Evolutionary conservation across 2,329 filamentous ascomycete genomes (phyloP).

Genomic region (Atkinsonella hypoxylon): DNA sequence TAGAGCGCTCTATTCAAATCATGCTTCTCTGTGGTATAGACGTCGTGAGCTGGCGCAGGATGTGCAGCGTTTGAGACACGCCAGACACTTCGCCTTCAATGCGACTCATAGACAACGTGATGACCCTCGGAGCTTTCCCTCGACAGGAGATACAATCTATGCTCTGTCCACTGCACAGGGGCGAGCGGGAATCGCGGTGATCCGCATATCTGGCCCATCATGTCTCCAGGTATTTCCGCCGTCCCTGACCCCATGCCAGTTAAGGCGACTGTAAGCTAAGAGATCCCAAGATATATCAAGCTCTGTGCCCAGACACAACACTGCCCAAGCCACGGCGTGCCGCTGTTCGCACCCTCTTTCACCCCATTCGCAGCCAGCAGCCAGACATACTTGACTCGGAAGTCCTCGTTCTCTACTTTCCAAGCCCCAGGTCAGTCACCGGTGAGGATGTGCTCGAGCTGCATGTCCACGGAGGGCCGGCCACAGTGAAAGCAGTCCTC

Average conservation of each 20-base stretch:
- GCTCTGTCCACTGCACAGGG: slow-evolving; percentile 81
- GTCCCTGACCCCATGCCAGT: slow-evolving; percentile 6
- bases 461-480: slow-evolving; percentile 85
- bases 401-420: slow-evolving; percentile 74
- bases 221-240: slow-evolving; percentile 46
- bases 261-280: neutral
- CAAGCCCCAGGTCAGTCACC: slow-evolving; percentile 69
- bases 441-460: slow-evolving; percentile 88
- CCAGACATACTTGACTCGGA: slow-evolving; percentile 55
- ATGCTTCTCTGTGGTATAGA: neutral
- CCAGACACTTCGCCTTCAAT: slow-evolving; percentile 1
- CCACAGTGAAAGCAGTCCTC: slow-evolving; percentile 78
- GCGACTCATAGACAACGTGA: neutral
- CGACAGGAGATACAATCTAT: slow-evolving; percentile 60
- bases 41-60: neutral
- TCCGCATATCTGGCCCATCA: slow-evolving; percentile 72
- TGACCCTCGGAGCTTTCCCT: slow-evolving; percentile 5
- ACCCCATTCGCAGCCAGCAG: slow-evolving; percentile 23
- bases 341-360: slow-evolving; percentile 60
- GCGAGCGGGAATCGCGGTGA: slow-evolving; percentile 78
- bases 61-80: neutral
- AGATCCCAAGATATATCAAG: slow-evolving; percentile 33
- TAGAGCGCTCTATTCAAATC: neutral
- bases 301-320: slow-evolving; percentile 35
- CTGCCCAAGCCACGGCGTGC: slow-evolving; percentile 45